phyloP scores from a whole-genome alignment of 2,329 filamentous ascomycete genomes.

The Xylaria sp. region DNA sequence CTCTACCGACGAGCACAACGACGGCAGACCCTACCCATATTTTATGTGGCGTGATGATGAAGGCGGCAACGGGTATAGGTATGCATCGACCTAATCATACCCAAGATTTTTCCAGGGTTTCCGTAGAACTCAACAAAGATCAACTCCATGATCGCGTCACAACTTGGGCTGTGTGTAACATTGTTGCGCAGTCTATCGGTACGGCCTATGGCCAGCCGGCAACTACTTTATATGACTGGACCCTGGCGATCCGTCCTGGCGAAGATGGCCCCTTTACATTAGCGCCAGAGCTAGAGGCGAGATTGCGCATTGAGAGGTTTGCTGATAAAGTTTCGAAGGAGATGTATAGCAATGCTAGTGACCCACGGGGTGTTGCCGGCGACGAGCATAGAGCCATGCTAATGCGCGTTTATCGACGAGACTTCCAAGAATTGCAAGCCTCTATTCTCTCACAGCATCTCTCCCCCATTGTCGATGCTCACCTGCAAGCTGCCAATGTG shows the following conservation, averaged over 20 bases:
- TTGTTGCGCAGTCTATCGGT: slow-evolving; percentile 83
- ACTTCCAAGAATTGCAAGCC: slow-evolving; percentile 71
- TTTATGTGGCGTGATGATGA: slow-evolving; percentile 86
- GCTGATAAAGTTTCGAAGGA: slow-evolving; percentile 82
- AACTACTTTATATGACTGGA: slow-evolving; percentile 81
- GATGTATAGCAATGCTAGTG: slow-evolving; percentile 81
- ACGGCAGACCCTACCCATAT: slow-evolving; percentile 85
- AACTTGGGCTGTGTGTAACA: slow-evolving; percentile 88
- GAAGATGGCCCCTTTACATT: slow-evolving; percentile 70
- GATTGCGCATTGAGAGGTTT: slow-evolving; percentile 78
- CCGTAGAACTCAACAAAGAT: slow-evolving; percentile 79
- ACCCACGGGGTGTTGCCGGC: slow-evolving; percentile 74
- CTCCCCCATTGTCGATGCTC: slow-evolving; percentile 70
- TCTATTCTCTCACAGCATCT: slow-evolving; percentile 69
- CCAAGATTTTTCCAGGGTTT: slow-evolving; percentile 83
- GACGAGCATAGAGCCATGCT: slow-evolving; percentile 75
- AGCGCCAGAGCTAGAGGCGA: slow-evolving; percentile 71
- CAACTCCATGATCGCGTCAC: slow-evolving; percentile 81
- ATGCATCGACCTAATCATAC: slow-evolving; percentile 84
- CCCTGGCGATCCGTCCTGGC: slow-evolving; percentile 69
- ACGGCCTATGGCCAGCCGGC: slow-evolving; percentile 86
- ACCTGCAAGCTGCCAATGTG: slow-evolving; percentile 77
- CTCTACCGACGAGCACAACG: slow-evolving; percentile 82
- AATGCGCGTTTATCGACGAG: slow-evolving; percentile 73
- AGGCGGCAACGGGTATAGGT: slow-evolving; percentile 84